These are phyloP conservation scores for Rosa persica DNA, from an alignment of 306 rosid genomes.

Conservation along the genomic window DNA sequence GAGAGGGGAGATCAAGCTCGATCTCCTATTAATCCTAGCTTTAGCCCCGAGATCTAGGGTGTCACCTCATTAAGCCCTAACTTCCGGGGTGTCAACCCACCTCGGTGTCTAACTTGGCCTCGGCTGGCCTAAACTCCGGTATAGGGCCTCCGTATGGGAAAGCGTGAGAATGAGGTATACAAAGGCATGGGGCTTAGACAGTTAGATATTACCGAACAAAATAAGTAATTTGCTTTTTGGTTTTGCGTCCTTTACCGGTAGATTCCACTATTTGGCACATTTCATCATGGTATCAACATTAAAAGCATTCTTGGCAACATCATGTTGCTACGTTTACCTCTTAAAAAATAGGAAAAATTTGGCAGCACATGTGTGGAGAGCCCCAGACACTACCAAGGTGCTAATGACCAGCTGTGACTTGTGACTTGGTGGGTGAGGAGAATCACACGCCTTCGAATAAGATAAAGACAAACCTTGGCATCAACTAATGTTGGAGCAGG, in stretches of 20 bases:
- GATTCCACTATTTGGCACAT: neutral
- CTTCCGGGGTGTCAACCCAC: too few species aligned
- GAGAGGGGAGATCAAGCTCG: too few species aligned
- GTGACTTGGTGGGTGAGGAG: constrained; percentile 4
- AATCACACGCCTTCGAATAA: neutral
- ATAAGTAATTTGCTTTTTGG: too few species aligned
- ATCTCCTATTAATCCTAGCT: too few species aligned
- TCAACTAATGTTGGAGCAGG: neutral
- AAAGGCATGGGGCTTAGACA: neutral
- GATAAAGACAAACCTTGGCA: constrained; percentile 3
- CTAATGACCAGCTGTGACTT: neutral
- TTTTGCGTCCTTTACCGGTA: neutral
- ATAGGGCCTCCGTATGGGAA: neutral
- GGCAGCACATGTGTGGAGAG: neutral
- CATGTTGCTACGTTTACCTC: neutral
- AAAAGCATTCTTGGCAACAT: neutral
- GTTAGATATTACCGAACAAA: too few species aligned
- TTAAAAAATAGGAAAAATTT: neutral
- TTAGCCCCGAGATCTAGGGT: too few species aligned
- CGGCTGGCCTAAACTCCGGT: neutral
- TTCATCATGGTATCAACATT: neutral
- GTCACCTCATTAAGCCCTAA: too few species aligned
- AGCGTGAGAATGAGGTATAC: neutral
- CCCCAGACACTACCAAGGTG: neutral
- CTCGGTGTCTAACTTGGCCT: too few species aligned